These are phyloP conservation scores for Colletotrichum sp. DNA, from an alignment of 2,329 filamentous ascomycete genomes.

Conservation along the genomic window DNA sequence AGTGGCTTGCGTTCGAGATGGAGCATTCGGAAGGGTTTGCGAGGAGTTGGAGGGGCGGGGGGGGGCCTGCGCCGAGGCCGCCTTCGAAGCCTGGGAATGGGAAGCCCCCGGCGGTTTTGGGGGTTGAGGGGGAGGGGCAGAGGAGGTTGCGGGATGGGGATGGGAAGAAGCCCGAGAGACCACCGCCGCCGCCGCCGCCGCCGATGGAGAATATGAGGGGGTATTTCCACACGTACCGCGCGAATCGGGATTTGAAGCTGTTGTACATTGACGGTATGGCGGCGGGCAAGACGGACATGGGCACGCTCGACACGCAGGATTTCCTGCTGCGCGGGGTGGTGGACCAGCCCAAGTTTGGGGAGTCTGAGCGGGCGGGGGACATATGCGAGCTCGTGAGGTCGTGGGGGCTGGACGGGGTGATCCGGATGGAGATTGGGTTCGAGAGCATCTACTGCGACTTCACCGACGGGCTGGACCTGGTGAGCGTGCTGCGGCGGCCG, in stretches of 20 bases:
- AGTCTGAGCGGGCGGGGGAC: slow-evolving; percentile 54
- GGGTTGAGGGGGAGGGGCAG: not conserved
- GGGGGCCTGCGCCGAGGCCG: not conserved
- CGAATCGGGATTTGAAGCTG: slow-evolving; percentile 60
- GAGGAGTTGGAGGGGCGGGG: slow-evolving; percentile 18
- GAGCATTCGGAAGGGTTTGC: slow-evolving; percentile 75
- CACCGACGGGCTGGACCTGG: slow-evolving; percentile 39
- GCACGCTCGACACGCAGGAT: slow-evolving; percentile 73
- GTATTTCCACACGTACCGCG: slow-evolving; percentile 70
- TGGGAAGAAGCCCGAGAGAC: not conserved
- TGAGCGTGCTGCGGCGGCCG: slow-evolving; percentile 35
- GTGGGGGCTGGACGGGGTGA: slow-evolving; percentile 67
- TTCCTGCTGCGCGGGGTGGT: slow-evolving; percentile 54
- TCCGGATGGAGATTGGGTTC: slow-evolving; percentile 73
- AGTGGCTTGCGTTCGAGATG: slow-evolving; percentile 80
- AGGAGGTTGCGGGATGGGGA: not conserved
- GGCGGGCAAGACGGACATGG: slow-evolving; percentile 67
- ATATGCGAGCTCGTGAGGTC: slow-evolving; percentile 58
- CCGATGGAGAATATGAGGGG: slow-evolving; percentile 39
- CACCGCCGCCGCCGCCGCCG: slow-evolving; percentile 9
- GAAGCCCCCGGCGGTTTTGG: not conserved
- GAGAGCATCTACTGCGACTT: slow-evolving; percentile 75
- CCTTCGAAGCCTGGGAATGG: not conserved
- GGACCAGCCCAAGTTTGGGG: slow-evolving; percentile 28
- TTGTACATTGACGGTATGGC: slow-evolving; percentile 75